Conservation (phyloP, 176 grass and related monocot genomes). For the Ampelocalamus luodianensis region DNA sequence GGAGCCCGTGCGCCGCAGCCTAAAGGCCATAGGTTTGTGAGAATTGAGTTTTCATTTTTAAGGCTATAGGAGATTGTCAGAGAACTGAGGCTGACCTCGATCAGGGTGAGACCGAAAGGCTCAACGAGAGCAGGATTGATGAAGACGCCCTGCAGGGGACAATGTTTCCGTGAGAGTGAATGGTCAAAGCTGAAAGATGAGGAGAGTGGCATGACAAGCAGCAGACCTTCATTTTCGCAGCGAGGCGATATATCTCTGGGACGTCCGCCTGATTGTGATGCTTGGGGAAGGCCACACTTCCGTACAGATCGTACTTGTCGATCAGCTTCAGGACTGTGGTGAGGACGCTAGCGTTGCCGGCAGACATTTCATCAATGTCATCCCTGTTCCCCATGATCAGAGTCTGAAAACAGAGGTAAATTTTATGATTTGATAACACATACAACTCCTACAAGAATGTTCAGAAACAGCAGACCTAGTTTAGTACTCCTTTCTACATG, state of each 20-base stretch:
- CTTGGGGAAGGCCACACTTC: slow-evolving; percentile 89
- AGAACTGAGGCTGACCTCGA: slow-evolving; percentile 63
- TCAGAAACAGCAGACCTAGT: not conserved
- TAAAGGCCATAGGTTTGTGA: slow-evolving; percentile 32
- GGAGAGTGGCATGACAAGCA: not conserved
- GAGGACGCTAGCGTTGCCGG: slow-evolving; percentile 77
- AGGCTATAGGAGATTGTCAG: not conserved
- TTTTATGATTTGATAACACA: not conserved
- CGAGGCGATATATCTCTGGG: slow-evolving; percentile 90
- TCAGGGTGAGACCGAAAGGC: slow-evolving; percentile 95
- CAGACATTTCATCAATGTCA: slow-evolving; percentile 90
- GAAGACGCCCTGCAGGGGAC: slow-evolving; percentile 75
- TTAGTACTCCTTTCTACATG: slow-evolving; percentile 1
- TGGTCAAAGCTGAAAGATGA: slow-evolving; percentile 16
- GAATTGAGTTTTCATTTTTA: not conserved
- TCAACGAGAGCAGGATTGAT: slow-evolving; percentile 99
- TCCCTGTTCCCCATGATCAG: slow-evolving; percentile 99
- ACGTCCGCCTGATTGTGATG: slow-evolving; percentile 96
- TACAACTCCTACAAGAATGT: not conserved
- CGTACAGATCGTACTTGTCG: slow-evolving; percentile 98
- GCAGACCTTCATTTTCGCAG: slow-evolving; percentile 79
- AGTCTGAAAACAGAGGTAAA: slow-evolving; percentile 47
- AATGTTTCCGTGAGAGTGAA: not conserved
- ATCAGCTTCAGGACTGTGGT: slow-evolving; percentile 86
- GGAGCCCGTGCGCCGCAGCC: slow-evolving; percentile 95